Conservation (phyloP, 148 eudicot species). For the Silene latifolia region DNA sequence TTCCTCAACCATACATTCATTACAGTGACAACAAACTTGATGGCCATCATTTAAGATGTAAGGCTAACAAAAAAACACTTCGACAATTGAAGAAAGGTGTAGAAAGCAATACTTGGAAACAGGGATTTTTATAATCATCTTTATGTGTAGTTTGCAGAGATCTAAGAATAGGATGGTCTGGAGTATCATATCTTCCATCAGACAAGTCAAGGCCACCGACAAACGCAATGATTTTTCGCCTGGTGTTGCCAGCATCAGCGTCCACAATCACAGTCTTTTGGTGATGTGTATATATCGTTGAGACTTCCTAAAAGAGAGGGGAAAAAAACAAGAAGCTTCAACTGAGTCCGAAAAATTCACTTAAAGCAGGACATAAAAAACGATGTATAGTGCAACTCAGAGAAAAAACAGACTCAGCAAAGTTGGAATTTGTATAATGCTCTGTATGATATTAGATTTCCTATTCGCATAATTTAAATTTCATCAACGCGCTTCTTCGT, state of each 20-base stretch:
- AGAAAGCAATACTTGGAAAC: slow-evolving; percentile 49
- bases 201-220: slow-evolving; percentile 93
- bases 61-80: not conserved
- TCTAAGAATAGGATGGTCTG: slow-evolving; percentile 65
- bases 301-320: slow-evolving; percentile 59
- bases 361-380: not conserved
- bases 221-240: slow-evolving; percentile 75
- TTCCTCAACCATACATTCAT: not conserved
- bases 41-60: not conserved
- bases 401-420: not conserved
- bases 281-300: slow-evolving; percentile 89
- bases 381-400: not conserved
- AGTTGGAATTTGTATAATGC: not conserved
- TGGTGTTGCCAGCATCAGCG: slow-evolving; percentile 74
- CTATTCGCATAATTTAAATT: not conserved
- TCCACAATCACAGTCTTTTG: slow-evolving; percentile 90
- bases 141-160: slow-evolving; percentile 57
- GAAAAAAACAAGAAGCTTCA: slow-evolving; percentile 10
- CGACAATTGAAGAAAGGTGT: not conserved
- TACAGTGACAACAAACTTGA: not conserved
- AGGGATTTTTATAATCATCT: slow-evolving; percentile 91
- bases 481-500: not conserved
- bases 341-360: not conserved
- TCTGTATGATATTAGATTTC: not conserved
- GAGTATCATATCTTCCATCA: slow-evolving; percentile 93